Evolutionary conservation across 257 asterid genomes (phyloP).

Genomic region (Solanum infundibuliforme): DNA sequence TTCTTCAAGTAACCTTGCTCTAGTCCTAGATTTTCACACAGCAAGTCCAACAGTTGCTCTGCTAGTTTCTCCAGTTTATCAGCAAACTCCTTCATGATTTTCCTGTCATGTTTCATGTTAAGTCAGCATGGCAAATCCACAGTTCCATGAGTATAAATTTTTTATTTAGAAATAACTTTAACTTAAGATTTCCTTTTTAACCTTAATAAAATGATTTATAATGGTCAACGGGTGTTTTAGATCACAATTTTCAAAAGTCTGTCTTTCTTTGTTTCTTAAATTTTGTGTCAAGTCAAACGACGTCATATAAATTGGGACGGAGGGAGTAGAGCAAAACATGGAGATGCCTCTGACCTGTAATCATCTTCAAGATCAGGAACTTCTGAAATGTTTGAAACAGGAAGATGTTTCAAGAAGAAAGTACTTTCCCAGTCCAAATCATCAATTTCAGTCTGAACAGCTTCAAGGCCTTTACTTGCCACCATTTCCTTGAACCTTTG

Average conservation of each 20-base stretch:
- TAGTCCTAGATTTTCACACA: conserved; percentile 72
- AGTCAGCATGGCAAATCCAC: not conserved
- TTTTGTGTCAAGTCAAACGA: not conserved
- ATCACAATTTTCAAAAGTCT: not conserved
- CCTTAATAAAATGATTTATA: not conserved
- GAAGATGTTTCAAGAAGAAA: conserved; percentile 53
- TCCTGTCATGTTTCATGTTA: conserved; percentile 21
- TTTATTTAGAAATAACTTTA: too few relatives aligned
- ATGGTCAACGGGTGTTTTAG: not conserved
- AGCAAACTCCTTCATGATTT: conserved; percentile 57
- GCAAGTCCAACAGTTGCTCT: conserved; percentile 48
- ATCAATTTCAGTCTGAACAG: conserved; percentile 34
- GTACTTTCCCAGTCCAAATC: conserved; percentile 73
- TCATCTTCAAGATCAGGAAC: conserved; percentile 57
- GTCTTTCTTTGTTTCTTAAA: not conserved
- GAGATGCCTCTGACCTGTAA: conserved; percentile 32
- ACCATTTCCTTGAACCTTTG: conserved; percentile 60
- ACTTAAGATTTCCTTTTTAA: not conserved
- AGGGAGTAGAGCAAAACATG: not conserved
- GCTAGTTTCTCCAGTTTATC: conserved; percentile 48
- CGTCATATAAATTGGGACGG: not conserved
- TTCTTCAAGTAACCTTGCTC: conserved; percentile 60
- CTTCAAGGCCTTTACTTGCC: conserved; percentile 47
- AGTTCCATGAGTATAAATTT: not conserved
- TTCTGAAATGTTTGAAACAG: conserved; percentile 50